A percentile compares a stretch with the other conserved stretches of the same genome.
Conservation (phyloP, 495 filamentous ascomycete species). For the Apodospora peruviana region DNA sequence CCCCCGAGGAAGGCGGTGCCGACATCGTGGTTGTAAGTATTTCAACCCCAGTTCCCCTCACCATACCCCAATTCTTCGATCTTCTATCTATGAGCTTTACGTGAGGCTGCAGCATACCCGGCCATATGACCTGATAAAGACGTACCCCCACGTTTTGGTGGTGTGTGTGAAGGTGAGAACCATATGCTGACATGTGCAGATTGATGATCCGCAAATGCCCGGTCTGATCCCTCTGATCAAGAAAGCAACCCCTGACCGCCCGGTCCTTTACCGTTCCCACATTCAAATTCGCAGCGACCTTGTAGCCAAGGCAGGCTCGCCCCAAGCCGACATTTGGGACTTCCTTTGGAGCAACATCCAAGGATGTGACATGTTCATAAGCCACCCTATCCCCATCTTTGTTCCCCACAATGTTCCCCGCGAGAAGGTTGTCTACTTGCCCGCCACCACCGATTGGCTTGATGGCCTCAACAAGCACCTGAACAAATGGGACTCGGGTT, state of each 20-base stretch:
- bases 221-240: conserved; percentile 74
- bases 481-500: conserved; percentile 65
- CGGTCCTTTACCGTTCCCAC: conserved; percentile 76
- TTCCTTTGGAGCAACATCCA: conserved; percentile 72
- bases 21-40: conserved; percentile 64
- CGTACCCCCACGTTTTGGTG: not conserved
- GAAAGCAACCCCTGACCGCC: conserved; percentile 61
- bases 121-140: conserved; percentile 5
- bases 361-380: conserved; percentile 73
- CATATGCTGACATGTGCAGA: conserved; percentile 28
- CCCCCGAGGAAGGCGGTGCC: conserved; percentile 66
- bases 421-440: conserved; percentile 69
- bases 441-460: conserved; percentile 84
- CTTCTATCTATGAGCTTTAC: not conserved
- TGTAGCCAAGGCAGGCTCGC: conserved; percentile 51
- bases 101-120: conserved; percentile 2
- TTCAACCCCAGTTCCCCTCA: conserved; percentile 3
- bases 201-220: conserved; percentile 89
- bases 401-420: conserved; percentile 64
- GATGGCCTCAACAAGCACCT: conserved; percentile 83
- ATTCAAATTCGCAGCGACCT: conserved; percentile 82
- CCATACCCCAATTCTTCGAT: conserved; percentile 2
- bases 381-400: conserved; percentile 73
- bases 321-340: conserved; percentile 71
- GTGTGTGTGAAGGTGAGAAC: not conserved